Evolutionary conservation across 169 alveolate genomes (phyloP).

Genomic region (Plasmodium knowlesi): DNA sequence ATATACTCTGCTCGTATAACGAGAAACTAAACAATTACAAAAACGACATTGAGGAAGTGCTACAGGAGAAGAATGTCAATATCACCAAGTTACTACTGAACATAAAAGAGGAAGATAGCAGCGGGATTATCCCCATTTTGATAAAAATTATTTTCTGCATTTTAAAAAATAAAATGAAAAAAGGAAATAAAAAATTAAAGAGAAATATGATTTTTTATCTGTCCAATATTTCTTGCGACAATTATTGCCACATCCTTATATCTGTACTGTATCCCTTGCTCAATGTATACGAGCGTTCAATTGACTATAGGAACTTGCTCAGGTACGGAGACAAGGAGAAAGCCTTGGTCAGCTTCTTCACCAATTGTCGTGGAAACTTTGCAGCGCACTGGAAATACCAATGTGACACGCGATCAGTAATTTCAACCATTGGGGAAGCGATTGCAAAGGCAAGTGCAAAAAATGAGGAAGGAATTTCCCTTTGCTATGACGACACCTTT

Average conservation of each 20-base stretch:
- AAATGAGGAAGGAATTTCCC: not conserved
- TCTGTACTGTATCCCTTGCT: constrained; percentile 34
- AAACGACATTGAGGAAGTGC: constrained; percentile 59
- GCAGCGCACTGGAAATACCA: constrained; percentile 19
- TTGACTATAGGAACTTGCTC: constrained; percentile 39
- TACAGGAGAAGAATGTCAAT: constrained; percentile 14
- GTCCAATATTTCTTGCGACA: constrained; percentile 33
- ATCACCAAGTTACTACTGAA: constrained; percentile 56
- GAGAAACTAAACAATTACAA: constrained; percentile 43
- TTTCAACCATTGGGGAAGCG: not conserved
- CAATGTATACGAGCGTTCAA: constrained; percentile 43
- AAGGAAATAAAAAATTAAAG: constrained; percentile 16
- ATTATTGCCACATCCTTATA: constrained; percentile 51
- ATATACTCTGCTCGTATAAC: constrained; percentile 42
- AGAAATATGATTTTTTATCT: constrained; percentile 66
- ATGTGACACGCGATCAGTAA: not conserved
- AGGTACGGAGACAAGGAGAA: constrained; percentile 53
- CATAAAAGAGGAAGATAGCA: constrained; percentile 66
- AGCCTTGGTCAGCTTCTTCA: constrained; percentile 19
- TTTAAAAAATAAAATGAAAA: constrained; percentile 48
- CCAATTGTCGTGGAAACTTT: constrained; percentile 1
- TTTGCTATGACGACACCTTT: constrained; percentile 46
- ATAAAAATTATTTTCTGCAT: constrained; percentile 71
- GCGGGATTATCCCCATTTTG: constrained; percentile 37
- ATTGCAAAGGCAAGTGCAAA: not conserved